These are phyloP conservation scores for Striga asiatica DNA, from an alignment of 257 asterid species.

Conservation along the genomic window DNA sequence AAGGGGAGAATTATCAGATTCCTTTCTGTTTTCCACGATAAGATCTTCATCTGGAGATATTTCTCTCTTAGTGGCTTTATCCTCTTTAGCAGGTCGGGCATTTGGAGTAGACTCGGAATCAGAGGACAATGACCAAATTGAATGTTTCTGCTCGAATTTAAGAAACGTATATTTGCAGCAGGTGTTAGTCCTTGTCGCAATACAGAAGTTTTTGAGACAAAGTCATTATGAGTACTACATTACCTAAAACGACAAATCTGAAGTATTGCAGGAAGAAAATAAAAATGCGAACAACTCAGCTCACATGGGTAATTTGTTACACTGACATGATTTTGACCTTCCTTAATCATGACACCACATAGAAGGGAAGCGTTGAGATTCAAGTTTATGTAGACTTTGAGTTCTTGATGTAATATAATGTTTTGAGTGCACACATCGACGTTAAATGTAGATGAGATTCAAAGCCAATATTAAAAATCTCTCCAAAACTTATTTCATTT, in stretches of 20 bases:
- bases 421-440: too few relatives aligned
- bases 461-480: too few relatives aligned
- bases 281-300: too few relatives aligned
- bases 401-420: too few relatives aligned
- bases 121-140: constrained; percentile 55
- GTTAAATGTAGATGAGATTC: too few relatives aligned
- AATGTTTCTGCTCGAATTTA: constrained; percentile 34
- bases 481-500: too few relatives aligned
- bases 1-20: constrained; percentile 21
- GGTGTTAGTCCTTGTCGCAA: constrained; percentile 10
- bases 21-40: constrained; percentile 11
- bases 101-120: constrained; percentile 60
- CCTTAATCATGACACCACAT: too few relatives aligned
- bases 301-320: too few relatives aligned
- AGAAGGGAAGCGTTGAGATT: too few relatives aligned
- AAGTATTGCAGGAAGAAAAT: constrained; percentile 4
- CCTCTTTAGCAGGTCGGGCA: constrained; percentile 23
- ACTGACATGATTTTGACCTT: too few relatives aligned
- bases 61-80: constrained; percentile 16
- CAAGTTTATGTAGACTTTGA: too few relatives aligned
- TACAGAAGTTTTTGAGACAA: background rate
- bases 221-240: background rate
- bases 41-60: constrained; percentile 13
- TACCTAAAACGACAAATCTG: background rate
- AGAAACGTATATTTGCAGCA: constrained; percentile 16